phyloP scores from a whole-genome alignment of 208 protist genomes.

The Trypanosoma platydactyli region DNA sequence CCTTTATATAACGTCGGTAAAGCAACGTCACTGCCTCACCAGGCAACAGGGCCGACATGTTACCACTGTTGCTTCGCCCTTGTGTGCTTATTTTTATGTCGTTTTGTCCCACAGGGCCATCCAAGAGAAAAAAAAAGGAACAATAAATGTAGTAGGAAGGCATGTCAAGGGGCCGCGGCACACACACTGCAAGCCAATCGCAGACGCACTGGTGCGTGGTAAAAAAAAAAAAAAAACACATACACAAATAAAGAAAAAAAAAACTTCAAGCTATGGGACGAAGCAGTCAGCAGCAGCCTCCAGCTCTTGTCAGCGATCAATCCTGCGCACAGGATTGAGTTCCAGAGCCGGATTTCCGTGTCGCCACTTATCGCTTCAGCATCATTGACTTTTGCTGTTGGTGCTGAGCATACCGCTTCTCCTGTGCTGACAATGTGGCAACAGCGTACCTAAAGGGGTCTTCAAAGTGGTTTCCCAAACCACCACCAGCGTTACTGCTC shows the following conservation, averaged over 20 bases:
- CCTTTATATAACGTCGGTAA: slow-evolving; percentile 88
- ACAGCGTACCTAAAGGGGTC: slow-evolving; percentile 17
- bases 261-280: background rate
- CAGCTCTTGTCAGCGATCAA: background rate
- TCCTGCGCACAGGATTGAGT: background rate
- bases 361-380: slow-evolving; percentile 11
- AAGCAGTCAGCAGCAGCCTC: background rate
- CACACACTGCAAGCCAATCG: too few relatives aligned
- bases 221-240: background rate
- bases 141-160: too few relatives aligned
- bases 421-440: slow-evolving; percentile 16
- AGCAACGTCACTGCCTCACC: slow-evolving; percentile 80
- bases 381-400: background rate
- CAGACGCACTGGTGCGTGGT: too few relatives aligned
- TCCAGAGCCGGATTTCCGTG: background rate
- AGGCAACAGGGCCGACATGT: slow-evolving; percentile 69
- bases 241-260: slow-evolving; percentile 4
- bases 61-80: background rate
- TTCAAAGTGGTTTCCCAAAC: background rate
- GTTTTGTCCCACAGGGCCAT: too few relatives aligned
- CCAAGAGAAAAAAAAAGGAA: too few relatives aligned
- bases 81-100: too few relatives aligned
- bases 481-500: background rate
- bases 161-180: too few relatives aligned
- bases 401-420: slow-evolving; percentile 4